Base-by-base conservation (phyloP, 805 yeast genomes). In the Saccharomycopsis olivae region DNA sequence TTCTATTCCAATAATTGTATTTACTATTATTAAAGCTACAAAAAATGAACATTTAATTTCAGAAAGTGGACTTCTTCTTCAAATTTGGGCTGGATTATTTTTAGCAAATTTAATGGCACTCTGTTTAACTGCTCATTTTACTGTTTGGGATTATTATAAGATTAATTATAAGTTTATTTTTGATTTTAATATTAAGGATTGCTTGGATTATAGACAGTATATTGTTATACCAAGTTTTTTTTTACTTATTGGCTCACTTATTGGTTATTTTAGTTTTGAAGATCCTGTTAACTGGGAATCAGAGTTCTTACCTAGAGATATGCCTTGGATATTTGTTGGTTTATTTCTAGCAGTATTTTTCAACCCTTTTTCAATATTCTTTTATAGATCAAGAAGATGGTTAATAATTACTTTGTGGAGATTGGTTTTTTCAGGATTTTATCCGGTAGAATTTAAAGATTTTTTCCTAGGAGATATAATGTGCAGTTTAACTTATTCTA, bases 391-490 rank as follows among this genome's bases (percentile, higher is more conserved):
- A 8, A 68, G 96, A 49, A 67, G 67, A 43, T 92, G 96, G 96
- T 51, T 89, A 2, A 63, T 79, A 15, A 60, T 77, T 11, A 77
- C 94, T 0, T 41, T 78, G 1, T 72, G 88, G 68, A 67, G 98
- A 52, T 61, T 92, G 36, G 24, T 79, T 0, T 64, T 83, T 8
- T 81, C 95, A 1, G 97, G 97, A 0, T 65, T 87, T 31, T 92
- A 80, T 53, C 96, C 97, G 0, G 96, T 92, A 39, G 97, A 89
- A 60, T 92, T 92, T 55, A 69, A 88, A 41, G 98, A 92, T 59
- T 89, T 92, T 65, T 86, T 85, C 56, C 47, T 89, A 35, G 98
- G 97, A 16, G 98, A 92, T 58, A 78, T 92, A 23, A 64, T 89
- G 38, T 83, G 94, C 58, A 82, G 95, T 21, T 65, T 92, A 52